These are phyloP conservation scores for Beverwykella pulmonaria DNA, from an alignment of 495 filamentous ascomycete species.

Conservation along the genomic window DNA sequence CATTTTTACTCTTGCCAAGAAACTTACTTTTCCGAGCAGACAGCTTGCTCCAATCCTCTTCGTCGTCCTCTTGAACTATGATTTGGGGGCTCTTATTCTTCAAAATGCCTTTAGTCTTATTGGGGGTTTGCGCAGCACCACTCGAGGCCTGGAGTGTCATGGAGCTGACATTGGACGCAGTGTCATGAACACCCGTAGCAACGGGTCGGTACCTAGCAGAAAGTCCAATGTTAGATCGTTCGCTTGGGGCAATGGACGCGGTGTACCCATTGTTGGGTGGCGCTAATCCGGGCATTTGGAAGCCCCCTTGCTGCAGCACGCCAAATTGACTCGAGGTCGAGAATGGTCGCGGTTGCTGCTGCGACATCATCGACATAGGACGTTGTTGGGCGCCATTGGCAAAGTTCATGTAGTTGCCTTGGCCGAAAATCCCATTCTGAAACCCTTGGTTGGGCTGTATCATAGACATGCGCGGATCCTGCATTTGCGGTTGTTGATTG, in stretches of 20 bases:
- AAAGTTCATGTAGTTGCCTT: slow-evolving; percentile 17
- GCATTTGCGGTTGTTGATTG: slow-evolving; percentile 9
- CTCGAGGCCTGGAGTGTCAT: slow-evolving; percentile 31
- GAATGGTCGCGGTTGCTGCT: slow-evolving; percentile 6
- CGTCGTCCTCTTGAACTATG: slow-evolving; percentile 56
- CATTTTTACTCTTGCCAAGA: slow-evolving; percentile 58
- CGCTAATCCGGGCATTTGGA: not conserved
- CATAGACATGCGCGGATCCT: slow-evolving; percentile 29
- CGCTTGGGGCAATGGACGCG: slow-evolving; percentile 84
- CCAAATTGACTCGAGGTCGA: slow-evolving; percentile 16
- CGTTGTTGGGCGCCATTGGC: slow-evolving; percentile 15
- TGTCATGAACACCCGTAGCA: slow-evolving; percentile 19
- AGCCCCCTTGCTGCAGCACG: slow-evolving; percentile 2
- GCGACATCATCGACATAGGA: slow-evolving; percentile 32
- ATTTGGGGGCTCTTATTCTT: slow-evolving; percentile 17
- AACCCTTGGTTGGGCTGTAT: slow-evolving; percentile 3
- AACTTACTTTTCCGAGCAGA: slow-evolving; percentile 85
- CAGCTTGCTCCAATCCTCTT: slow-evolving; percentile 84
- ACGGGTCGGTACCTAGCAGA: slow-evolving; percentile 93
- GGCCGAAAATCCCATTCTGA: slow-evolving; percentile 1
- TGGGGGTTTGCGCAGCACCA: slow-evolving; percentile 6
- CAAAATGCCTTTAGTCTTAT: slow-evolving; percentile 30
- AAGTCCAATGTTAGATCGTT: slow-evolving; percentile 88
- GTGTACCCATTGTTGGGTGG: slow-evolving; percentile 55
- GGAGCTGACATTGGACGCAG: not conserved